Evolutionary conservation across 805 yeast genomes (phyloP).

Genomic region (Sugiyamaella boreocaroliniensis): DNA sequence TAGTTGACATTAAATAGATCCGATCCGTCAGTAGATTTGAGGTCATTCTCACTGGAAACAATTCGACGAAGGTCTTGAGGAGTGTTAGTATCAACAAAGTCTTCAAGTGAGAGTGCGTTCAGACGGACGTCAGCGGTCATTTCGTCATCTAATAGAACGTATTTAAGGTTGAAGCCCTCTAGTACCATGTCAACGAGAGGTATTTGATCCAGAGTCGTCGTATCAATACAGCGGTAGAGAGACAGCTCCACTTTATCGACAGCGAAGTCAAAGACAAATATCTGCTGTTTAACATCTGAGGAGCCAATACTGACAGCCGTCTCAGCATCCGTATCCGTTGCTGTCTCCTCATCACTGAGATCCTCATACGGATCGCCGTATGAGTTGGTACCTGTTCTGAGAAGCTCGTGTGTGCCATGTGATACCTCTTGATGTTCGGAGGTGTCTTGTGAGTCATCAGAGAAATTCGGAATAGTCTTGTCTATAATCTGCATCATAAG

Average conservation of each 20-base stretch:
- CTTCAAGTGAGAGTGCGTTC: conserved; percentile 63
- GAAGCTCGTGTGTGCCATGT: not conserved
- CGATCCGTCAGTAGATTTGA: not conserved
- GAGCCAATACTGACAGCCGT: conserved; percentile 4
- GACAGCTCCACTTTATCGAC: conserved; percentile 59
- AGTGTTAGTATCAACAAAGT: conserved; percentile 59
- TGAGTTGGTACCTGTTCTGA: conserved; percentile 3
- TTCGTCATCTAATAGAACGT: conserved; percentile 50
- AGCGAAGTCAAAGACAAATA: conserved; percentile 64
- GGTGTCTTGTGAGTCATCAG: conserved; percentile 31
- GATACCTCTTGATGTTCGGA: conserved; percentile 13
- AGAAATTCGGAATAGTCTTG: conserved; percentile 53
- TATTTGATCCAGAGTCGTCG: conserved; percentile 52
- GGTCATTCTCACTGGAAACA: conserved; percentile 39
- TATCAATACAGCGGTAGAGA: conserved; percentile 60
- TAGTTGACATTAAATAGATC: conserved; percentile 57
- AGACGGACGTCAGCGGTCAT: conserved; percentile 62
- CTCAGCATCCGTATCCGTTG: conserved; percentile 7
- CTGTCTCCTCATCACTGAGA: conserved; percentile 7
- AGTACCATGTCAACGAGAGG: conserved; percentile 69
- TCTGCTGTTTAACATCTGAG: conserved; percentile 41
- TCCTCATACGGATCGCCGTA: not conserved
- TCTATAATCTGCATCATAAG: conserved; percentile 74
- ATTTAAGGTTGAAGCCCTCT: conserved; percentile 52
- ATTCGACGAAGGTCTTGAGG: conserved; percentile 60